Evolutionary conservation across 352 stramenopile species (phyloP), one percentile per base, ranked within the genome.

Genomic region (Globisporangium orthogonon): DNA sequence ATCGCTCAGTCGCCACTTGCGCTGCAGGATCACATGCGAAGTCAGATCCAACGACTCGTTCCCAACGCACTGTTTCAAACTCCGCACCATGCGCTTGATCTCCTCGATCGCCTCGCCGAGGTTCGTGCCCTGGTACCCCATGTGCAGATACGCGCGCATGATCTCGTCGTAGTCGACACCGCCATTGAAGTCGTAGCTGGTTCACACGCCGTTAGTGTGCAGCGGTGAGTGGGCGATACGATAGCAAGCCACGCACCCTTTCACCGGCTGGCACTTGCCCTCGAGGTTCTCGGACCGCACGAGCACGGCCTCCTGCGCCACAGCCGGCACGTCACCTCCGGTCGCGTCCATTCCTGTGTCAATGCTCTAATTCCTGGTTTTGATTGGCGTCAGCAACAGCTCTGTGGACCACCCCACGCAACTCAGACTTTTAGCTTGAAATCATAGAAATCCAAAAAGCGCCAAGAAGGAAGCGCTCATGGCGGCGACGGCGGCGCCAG

Each of bases 111-210:
- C 97, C 39, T 95, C 72, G 50, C 87, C 96, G 51, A 99, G 64
- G 63, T 99, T 99, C 18, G 96, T 99, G 46, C 95, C 97, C 76
- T 98, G 93, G 70, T 97, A 98, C 39, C 93, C 93, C 78, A 96
- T 97, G 29, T 69, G 81, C 53, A 73, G 49, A 66, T 96, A 97
- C 37, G 77, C 66, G 58, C 82, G 66, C 69, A 97, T 77, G 52
- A 97, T 69, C 54, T 85, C 74, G 6, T 84, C 83, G 39, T 96
- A 93, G 69, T 97, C 62, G 33, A 96, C 75, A 45, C 88, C 87
- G 6, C 93, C 58, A 58, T 97, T 95, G 66, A 97, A 97, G 64
- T 97, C 89, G 58, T 96, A 96, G 50, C 88, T 90, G 46, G 45
- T 58, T 23, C 41, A 57, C 40, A 43, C 9, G 37, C 37, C 11